Conservation (phyloP, 2,329 filamentous ascomycete species). For the Neopestalotiopsis clavispora region DNA sequence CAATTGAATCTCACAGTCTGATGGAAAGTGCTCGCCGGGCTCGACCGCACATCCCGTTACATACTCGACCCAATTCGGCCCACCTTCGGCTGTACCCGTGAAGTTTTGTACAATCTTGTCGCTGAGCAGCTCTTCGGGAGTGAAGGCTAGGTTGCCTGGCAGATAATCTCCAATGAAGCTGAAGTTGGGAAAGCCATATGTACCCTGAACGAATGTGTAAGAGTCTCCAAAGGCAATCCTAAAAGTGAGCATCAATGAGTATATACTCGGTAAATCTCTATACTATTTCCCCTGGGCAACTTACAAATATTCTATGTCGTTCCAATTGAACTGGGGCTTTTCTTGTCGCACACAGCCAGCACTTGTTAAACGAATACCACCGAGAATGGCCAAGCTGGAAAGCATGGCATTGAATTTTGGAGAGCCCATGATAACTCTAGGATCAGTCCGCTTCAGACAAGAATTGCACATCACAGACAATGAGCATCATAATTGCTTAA, state of each 20-base stretch:
- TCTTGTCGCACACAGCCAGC: not conserved
- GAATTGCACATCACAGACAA: not conserved
- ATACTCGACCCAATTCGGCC: slow-evolving; percentile 59
- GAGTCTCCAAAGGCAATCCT: slow-evolving; percentile 3
- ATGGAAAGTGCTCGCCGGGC: slow-evolving; percentile 46
- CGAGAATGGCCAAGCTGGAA: not conserved
- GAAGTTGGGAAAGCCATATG: not conserved
- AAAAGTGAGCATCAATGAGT: not conserved
- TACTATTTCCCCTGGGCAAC: not conserved
- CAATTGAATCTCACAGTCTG: slow-evolving; percentile 50
- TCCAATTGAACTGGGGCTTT: not conserved
- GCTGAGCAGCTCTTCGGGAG: slow-evolving; percentile 42
- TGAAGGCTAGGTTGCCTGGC: slow-evolving; percentile 41
- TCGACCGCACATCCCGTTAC: slow-evolving; percentile 53
- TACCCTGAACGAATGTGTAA: not conserved
- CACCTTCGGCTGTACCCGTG: slow-evolving; percentile 52
- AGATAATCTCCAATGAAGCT: slow-evolving; percentile 51
- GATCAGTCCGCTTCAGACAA: not conserved
- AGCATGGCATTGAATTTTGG: not conserved
- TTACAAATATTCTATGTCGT: not conserved
- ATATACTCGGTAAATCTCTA: not conserved
- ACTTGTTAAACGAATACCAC: not conserved
- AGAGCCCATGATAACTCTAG: not conserved
- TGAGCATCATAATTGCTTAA: not conserved
- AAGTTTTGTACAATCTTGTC: slow-evolving; percentile 52